These are phyloP conservation scores for Tarenaya hassleriana DNA, from an alignment of 345 rosid species.

Conservation along the genomic window DNA sequence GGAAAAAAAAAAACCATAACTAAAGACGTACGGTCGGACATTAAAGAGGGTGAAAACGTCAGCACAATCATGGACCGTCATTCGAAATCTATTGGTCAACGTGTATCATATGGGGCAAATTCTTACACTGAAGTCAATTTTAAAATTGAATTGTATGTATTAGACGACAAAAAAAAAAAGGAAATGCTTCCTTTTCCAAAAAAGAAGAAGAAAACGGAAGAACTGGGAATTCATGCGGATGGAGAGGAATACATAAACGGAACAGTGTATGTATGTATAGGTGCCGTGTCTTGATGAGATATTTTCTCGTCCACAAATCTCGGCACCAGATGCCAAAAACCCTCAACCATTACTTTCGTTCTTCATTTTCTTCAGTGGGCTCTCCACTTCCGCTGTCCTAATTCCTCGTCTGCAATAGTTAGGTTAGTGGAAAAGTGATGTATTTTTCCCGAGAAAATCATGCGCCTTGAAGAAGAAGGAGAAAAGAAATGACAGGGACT, in stretches of 20 bases:
- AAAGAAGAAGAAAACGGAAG: no score
- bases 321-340: slow-evolving; percentile 18
- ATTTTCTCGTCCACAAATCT: slow-evolving; percentile 24
- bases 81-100: no score
- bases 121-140: no score
- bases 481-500: slow-evolving; percentile 6
- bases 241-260: slow-evolving; percentile 2
- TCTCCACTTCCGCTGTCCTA: slow-evolving; percentile 11
- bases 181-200: no score
- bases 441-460: slow-evolving; percentile 11
- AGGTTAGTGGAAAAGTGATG: background rate
- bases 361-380: background rate
- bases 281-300: slow-evolving; percentile 18
- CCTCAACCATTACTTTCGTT: background rate
- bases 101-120: no score
- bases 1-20: no score
- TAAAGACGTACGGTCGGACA: no score
- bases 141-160: no score
- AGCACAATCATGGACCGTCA: no score
- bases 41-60: no score
- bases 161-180: no score
- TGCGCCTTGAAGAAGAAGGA: slow-evolving; percentile 4
- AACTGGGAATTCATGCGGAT: no score
- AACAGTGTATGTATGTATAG: background rate
- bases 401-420: slow-evolving; percentile 15